Evolutionary conservation across 148 eudicot genomes (phyloP).

Genomic region (Silene latifolia): DNA sequence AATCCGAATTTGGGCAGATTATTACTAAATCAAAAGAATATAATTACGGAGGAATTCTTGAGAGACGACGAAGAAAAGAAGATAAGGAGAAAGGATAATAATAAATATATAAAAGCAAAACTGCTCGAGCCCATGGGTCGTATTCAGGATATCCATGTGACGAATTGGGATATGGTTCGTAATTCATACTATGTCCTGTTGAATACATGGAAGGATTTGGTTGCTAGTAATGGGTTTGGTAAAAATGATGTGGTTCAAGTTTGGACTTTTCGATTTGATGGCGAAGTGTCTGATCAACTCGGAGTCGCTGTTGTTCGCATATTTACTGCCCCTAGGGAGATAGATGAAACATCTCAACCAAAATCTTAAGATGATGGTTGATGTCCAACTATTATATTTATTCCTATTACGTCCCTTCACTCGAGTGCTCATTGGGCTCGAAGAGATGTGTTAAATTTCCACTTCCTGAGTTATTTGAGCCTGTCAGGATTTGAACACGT

Average conservation of each 20-base stretch:
- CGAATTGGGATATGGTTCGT: not conserved
- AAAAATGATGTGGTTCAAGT: not conserved
- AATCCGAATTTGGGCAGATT: not conserved
- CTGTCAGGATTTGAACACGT: too few relatives aligned
- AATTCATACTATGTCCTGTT: not conserved
- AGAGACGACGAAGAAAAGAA: not conserved
- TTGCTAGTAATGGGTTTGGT: not conserved
- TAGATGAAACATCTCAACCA: too few relatives aligned
- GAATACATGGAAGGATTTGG: not conserved
- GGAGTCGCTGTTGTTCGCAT: not conserved
- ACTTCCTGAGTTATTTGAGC: too few relatives aligned
- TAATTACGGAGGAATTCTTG: not conserved
- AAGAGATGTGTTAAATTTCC: too few relatives aligned
- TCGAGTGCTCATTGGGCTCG: too few relatives aligned
- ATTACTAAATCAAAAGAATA: not conserved
- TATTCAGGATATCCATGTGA: not conserved
- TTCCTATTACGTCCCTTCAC: too few relatives aligned
- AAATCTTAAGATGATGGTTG: too few relatives aligned
- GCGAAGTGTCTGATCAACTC: not conserved
- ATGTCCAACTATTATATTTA: too few relatives aligned
- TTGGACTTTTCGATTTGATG: constrained; percentile 6
- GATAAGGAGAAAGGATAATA: too few relatives aligned
- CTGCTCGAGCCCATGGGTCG: not conserved
- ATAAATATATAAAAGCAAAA: not conserved
- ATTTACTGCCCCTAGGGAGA: not conserved